Conservation (phyloP, 2,329 filamentous ascomycete genomes). For the Diplodia seriata region DNA sequence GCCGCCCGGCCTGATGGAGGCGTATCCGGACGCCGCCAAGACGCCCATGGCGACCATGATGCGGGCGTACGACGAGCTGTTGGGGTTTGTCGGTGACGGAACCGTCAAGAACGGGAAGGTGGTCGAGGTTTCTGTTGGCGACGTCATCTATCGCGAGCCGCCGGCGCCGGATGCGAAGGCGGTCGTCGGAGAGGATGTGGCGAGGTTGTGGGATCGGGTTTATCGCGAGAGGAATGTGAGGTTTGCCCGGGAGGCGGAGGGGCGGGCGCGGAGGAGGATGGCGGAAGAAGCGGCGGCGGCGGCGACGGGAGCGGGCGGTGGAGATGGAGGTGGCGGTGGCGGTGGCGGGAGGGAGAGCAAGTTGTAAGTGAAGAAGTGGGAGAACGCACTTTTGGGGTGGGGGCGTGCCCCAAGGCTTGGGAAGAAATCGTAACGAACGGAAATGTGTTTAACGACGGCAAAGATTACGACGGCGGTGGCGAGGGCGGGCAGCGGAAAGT, state of each 20-base stretch:
- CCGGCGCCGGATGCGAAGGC: conserved; percentile 35
- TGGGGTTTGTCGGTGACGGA: conserved; percentile 25
- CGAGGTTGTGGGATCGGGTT: conserved; percentile 37
- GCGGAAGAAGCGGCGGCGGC: background rate
- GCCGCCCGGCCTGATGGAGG: conserved; percentile 42
- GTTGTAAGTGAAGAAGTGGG: background rate
- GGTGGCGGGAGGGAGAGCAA: background rate
- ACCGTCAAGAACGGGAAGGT: conserved; percentile 36
- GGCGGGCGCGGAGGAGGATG: conserved; percentile 15
- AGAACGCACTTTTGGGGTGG: background rate
- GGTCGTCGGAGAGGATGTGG: conserved; percentile 34
- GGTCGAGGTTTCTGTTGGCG: conserved; percentile 40
- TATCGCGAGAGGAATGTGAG: conserved; percentile 41
- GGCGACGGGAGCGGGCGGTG: background rate
- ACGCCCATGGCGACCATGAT: conserved; percentile 46
- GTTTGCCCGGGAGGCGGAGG: conserved; percentile 34
- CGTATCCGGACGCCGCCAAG: conserved; percentile 39
- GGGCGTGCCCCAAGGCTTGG: background rate
- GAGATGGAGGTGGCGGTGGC: background rate
- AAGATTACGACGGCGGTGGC: background rate
- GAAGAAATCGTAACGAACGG: background rate
- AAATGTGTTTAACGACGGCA: background rate
- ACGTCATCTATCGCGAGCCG: conserved; percentile 39
- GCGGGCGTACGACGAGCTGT: conserved; percentile 40
- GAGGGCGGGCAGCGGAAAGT: conserved; percentile 3